Evolutionary conservation across 129 eudicot species (phyloP), one percentile per base, ranked within the genome.

Genomic region (Saposhnikovia divaricata): DNA sequence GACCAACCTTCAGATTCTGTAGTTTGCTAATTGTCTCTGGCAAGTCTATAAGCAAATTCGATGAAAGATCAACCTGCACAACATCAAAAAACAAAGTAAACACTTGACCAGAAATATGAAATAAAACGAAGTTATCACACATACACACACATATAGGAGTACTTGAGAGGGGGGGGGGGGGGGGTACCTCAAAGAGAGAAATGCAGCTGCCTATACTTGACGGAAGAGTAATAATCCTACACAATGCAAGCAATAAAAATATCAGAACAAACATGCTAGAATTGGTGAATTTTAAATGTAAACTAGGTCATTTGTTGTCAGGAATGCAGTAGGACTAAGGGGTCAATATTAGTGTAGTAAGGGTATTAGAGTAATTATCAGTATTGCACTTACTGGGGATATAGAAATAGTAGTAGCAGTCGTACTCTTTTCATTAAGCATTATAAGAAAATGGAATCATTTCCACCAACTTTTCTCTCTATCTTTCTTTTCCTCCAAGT

Each of bases 61-160:
- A 88, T 69, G 97, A 96, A 65, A 96, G 82, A 88, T 92, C 97
- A 83, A 90, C 91, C 99, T 96, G 90, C 84, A 86, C n/a, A 47
- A 80, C 44, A 79, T 63, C 27, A 77, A 84, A 82, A 28, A 85
- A 78, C 39, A 16, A 72, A 18, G 76, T 21, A 42, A 75, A 43
- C 69, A 66, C 65, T 25, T 61, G 69, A 61, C 34, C 69, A n/a
- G 34, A n/a, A 61, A n/a, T 9, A 3, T 3, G 7, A 3, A 79
- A 83, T 77, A 45, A 45, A 85, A 80, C 42, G 15, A 72, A 10
- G 74, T 27, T 46, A 75, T 37, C 61, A 66, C 75, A 43, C 75
- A 78, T 37, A 45, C 19, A 95, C 98, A 4, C 55, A 16, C 55
- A 16, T 13, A 16, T 9, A 72, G 42, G 78, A 57, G 81, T 50